Evolutionary conservation across 2,329 filamentous ascomycete species (phyloP).

Genomic region (Aspergillus intermedius): DNA sequence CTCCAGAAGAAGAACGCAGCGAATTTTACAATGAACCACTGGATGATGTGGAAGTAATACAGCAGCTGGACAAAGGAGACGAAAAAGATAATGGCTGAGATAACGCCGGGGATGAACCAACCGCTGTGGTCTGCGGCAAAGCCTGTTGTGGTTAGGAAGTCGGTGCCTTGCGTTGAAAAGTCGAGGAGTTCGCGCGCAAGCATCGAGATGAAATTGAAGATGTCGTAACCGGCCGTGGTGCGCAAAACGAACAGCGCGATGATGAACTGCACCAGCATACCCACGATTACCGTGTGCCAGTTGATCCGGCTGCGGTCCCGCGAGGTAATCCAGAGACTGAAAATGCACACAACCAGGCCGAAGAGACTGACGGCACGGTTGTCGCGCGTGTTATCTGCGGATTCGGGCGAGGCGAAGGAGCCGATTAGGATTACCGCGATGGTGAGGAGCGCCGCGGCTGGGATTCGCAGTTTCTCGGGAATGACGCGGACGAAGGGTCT

Average conservation of each 20-base stretch:
- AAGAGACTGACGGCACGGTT: conserved; percentile 78
- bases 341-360: conserved; percentile 66
- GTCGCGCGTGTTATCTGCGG: conserved; percentile 66
- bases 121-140: conserved; percentile 35
- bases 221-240: conserved; percentile 74
- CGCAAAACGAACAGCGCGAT: conserved; percentile 82
- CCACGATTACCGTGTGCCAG: conserved; percentile 78
- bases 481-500: conserved; percentile 54
- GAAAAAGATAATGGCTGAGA: conserved; percentile 96
- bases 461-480: conserved; percentile 59
- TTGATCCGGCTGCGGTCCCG: conserved; percentile 53
- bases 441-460: conserved; percentile 57
- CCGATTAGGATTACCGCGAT: conserved; percentile 70
- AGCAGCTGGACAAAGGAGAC: conserved; percentile 82
- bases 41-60: conserved; percentile 72
- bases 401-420: conserved; percentile 65
- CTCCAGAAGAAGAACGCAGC: conserved; percentile 88
- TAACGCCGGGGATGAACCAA: conserved; percentile 71
- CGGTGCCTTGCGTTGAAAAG: conserved; percentile 66
- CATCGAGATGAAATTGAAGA: conserved; percentile 80
- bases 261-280: conserved; percentile 83
- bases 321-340: conserved; percentile 63
- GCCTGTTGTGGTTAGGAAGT: conserved; percentile 58
- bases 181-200: conserved; percentile 68
- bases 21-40: conserved; percentile 86